A percentile compares a stretch with the other conserved stretches of the same genome.
Evolutionary conservation across 2,329 filamentous ascomycete species (phyloP).

Genomic region (Claviceps sp.): DNA sequence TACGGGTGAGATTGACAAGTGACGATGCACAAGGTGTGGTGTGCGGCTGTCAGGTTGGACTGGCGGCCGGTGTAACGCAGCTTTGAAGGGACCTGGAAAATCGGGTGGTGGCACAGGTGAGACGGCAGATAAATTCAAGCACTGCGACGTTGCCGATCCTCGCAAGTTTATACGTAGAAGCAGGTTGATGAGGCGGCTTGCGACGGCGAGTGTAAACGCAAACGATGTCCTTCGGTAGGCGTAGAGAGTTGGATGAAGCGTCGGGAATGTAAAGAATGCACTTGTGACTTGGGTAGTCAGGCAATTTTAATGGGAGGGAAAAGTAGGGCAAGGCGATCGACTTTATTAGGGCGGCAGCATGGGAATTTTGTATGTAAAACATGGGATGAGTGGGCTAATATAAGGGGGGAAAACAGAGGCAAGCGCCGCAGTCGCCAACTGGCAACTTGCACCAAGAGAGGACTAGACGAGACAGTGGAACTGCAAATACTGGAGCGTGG

Average conservation of each 20-base stretch:
- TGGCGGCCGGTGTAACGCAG: not conserved
- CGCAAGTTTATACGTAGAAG: not conserved
- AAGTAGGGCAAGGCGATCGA: not conserved
- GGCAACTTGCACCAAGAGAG: no score
- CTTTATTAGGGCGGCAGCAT: not conserved
- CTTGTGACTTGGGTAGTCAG: not conserved
- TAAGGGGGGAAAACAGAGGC: constrained; percentile 1
- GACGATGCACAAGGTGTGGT: not conserved
- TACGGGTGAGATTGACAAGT: constrained; percentile 2
- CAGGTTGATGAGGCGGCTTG: not conserved
- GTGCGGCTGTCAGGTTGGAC: not conserved
- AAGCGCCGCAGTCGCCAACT: constrained; percentile 4
- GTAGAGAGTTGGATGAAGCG: not conserved
- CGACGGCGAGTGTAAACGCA: not conserved
- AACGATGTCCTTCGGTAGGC: constrained; percentile 2
- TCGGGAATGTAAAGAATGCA: not conserved
- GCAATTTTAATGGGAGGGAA: not conserved
- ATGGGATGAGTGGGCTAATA: constrained; percentile 5
- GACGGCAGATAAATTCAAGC: constrained; percentile 4
- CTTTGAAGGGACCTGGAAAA: not conserved
- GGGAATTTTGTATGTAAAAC: constrained; percentile 3
- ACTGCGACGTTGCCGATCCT: constrained; percentile 6
- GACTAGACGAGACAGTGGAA: not conserved
- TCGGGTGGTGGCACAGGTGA: not conserved
- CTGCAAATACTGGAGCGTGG: not conserved